Evolutionary conservation across 495 filamentous ascomycete species (phyloP), one percentile per base, ranked within the genome.

Genomic region (Aspergillus haitiensis): DNA sequence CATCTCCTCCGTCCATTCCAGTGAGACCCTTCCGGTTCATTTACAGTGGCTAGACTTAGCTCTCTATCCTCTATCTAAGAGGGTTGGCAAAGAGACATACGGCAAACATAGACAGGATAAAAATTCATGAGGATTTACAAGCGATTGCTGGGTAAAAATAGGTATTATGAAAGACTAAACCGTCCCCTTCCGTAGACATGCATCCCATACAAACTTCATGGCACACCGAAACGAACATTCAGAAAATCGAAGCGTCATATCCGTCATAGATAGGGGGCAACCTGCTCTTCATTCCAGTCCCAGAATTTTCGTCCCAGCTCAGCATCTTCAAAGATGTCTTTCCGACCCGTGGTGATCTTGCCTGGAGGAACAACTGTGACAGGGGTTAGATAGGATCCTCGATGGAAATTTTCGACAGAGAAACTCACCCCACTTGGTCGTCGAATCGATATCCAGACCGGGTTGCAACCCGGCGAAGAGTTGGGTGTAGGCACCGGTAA

Each of bases 231-330:
- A 15, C 35, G 44, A 54, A 11, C 16, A 55, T 46, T 7, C 13
- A 46, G 42, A 46, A 11, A 18, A 46, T 46, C 3, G 12, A 11
- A n/a, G 7, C 42, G 1, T 18, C n/a, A 46, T 15, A 46, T 46
- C 42, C 5, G 21, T 9, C 42, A 46, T 8, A 55, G 11, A 34
- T 16, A 55, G 40, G 37, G 6, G 5, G 9, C 16, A 31, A 55
- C 18, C 53, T 55, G 53, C 53, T 55, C 53, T 42, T 55, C 53
- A 15, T 55, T 55, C 53, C 53, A 55, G 27, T 55, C 53, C 53
- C 53, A 55, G 39, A 31, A 55, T 33, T 55, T 55, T 27, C 27
- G 18, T 12, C 8, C 21, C 40, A 32, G 5, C 12, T 55, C 53
- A 1, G 40, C 13, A 32, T 55, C 53, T 13, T 44, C 40, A 33